Evolutionary conservation across 2,329 filamentous ascomycete genomes (phyloP).

Genomic region (Didymellaceae sp.): DNA sequence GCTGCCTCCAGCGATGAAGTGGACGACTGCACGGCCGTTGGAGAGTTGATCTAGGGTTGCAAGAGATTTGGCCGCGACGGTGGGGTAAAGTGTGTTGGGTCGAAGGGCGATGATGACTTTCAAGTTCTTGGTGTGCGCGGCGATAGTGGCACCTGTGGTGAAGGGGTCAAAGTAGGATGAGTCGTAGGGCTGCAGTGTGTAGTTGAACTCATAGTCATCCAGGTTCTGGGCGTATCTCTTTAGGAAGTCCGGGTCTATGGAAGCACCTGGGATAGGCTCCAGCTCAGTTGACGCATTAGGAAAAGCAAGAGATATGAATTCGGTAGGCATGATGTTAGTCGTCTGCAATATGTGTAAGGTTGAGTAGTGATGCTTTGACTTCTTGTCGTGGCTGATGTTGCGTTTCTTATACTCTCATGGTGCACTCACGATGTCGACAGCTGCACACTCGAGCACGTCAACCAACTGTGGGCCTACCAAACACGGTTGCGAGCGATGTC

Average conservation of each 20-base stretch:
- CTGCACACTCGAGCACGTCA: conserved; percentile 17
- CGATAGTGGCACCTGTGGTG: conserved; percentile 65
- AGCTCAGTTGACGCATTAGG: conserved; percentile 65
- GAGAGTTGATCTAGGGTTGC: conserved; percentile 67
- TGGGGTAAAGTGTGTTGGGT: conserved; percentile 68
- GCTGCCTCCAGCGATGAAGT: conserved; percentile 68
- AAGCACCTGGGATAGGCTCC: conserved; percentile 58
- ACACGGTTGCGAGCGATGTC: conserved; percentile 11
- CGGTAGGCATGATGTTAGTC: conserved; percentile 34
- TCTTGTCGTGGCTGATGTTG: not conserved
- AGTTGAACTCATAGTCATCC: conserved; percentile 67
- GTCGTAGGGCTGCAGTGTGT: conserved; percentile 66
- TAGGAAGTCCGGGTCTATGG: conserved; percentile 63
- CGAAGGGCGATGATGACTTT: conserved; percentile 68
- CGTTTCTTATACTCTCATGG: conserved; percentile 9
- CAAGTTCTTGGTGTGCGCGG: conserved; percentile 63
- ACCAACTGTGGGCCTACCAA: conserved; percentile 11
- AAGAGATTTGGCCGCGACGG: conserved; percentile 66
- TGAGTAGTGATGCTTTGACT: not conserved
- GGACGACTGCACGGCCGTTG: conserved; percentile 64
- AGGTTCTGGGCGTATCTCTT: conserved; percentile 63
- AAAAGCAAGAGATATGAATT: conserved; percentile 66
- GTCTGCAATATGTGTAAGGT: not conserved
- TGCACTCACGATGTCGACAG: conserved; percentile 11
- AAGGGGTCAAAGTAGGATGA: conserved; percentile 64